Evolutionary conservation across 352 stramenopile species (phyloP).

Genomic region (Pelagophyceae sp.): DNA sequence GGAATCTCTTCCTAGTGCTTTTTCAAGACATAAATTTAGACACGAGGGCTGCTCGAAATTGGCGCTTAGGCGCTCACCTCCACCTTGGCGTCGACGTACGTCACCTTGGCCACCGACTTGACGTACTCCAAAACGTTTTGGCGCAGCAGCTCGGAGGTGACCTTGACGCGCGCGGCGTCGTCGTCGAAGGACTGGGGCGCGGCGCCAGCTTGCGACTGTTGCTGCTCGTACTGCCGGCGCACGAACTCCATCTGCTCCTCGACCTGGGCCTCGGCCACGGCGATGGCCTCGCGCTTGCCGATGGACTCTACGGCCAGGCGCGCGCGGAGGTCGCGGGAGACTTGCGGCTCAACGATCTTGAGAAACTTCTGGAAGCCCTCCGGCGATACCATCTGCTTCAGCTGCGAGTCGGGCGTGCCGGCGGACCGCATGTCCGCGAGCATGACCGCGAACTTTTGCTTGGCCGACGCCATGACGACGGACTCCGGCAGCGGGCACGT

Average conservation of each 20-base stretch:
- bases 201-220: neutral
- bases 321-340: constrained; percentile 11
- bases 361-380: constrained; percentile 38
- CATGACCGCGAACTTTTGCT: constrained; percentile 40
- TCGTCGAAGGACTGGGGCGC: constrained; percentile 29
- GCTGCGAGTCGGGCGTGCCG: constrained; percentile 30
- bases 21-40: no score
- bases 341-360: constrained; percentile 30
- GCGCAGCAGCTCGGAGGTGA: constrained; percentile 13
- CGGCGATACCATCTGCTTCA: constrained; percentile 37
- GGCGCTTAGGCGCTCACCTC: no score
- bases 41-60: no score
- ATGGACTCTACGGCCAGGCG: constrained; percentile 30
- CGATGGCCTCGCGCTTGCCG: constrained; percentile 28
- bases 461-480: constrained; percentile 31
- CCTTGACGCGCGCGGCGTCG: constrained; percentile 24
- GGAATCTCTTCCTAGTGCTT: no score
- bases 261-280: constrained; percentile 28
- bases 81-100: constrained; percentile 4
- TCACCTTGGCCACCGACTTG: neutral
- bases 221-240: constrained; percentile 30
- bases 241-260: constrained; percentile 37
- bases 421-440: constrained; percentile 36
- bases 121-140: neutral
- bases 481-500: constrained; percentile 32